These are phyloP conservation scores for Phaeosphaeriaceae sp. DNA, from an alignment of 2,329 filamentous ascomycete species.

Conservation along the genomic window DNA sequence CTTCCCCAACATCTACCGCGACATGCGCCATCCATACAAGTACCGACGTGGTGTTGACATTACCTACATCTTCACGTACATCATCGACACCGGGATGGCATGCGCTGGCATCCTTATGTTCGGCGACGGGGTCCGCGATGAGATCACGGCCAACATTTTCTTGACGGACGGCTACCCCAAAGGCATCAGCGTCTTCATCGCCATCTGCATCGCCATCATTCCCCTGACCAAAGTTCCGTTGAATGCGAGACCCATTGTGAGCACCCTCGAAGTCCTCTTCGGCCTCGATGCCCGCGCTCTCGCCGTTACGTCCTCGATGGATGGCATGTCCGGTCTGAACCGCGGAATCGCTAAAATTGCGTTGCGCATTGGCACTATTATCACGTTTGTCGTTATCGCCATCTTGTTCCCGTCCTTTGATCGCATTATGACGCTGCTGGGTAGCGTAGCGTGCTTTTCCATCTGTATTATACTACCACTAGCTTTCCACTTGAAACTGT, in stretches of 20 bases:
- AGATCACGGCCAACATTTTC: constrained; percentile 91
- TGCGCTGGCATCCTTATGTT: constrained; percentile 93
- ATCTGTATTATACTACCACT: constrained; percentile 93
- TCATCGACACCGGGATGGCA: constrained; percentile 82
- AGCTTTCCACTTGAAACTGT: constrained; percentile 89
- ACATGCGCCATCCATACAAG: constrained; percentile 83
- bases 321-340: constrained; percentile 63
- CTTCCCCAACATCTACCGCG: constrained; percentile 85
- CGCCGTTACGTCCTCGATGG: constrained; percentile 56
- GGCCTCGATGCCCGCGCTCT: constrained; percentile 70
- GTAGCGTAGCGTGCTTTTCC: constrained; percentile 87
- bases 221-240: constrained; percentile 95
- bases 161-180: constrained; percentile 75
- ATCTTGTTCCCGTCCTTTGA: constrained; percentile 81
- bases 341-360: constrained; percentile 65
- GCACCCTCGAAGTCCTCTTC: constrained; percentile 80
- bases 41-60: constrained; percentile 76
- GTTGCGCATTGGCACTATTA: constrained; percentile 70
- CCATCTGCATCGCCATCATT: constrained; percentile 88
- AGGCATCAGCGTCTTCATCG: constrained; percentile 77
- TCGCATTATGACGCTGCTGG: constrained; percentile 89
- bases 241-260: constrained; percentile 85
- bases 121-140: constrained; percentile 83
- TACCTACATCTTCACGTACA: constrained; percentile 85
- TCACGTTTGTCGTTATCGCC: constrained; percentile 78